Evolutionary conservation across 129 eudicot species (phyloP), one percentile per base, ranked within the genome.

Genomic region (Scalesia atractyloides): DNA sequence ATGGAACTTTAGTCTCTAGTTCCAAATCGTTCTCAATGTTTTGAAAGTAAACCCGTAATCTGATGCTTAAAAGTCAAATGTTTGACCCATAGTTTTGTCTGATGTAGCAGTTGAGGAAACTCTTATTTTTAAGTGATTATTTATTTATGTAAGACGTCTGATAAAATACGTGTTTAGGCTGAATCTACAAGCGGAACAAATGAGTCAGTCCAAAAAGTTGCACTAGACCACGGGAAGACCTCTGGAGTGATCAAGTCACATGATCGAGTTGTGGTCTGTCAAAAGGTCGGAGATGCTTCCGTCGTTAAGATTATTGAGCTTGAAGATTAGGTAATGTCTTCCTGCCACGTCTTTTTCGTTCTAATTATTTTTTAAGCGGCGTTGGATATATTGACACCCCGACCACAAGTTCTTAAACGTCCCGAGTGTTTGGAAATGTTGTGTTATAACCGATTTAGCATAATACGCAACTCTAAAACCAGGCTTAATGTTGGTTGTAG

Each of bases 251-350:
- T 91, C 72, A 91, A 87, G 67, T 81, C 97, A 33, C 97, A 82
- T 66, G 97, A 91, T 36, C 84, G 97, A 17, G 91, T 91, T 18
- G 97, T 91, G 22, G 86, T 91, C 34, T 91, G 91, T 80, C 97
- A 91, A 82, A 91, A 91, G 80, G 88, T 91, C 43, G 97, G 97
- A 49, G 97, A 91, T 77, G 86, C 88, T 19, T 91, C 97, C 2
- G 95, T 87, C 64, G 97, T 91, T 43, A 91, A 91, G 83, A 87
- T 91, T 68, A 87, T 91, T 60, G 97, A 91, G 84, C 89, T 87
- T 48, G 91, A 91, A 70, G 89, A 87, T 58, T 91, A 84, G 61
- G 3, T 53, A 64, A 68, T 12, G 17, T 48, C 53, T 14, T 72
- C 48, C 39, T 66, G 60, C 69, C 26, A 18, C 64, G 6, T 36